Evolutionary conservation across 2,329 filamentous ascomycete genomes (phyloP), one percentile per base, ranked within the genome.

Genomic region (Monosporascus sp.): DNA sequence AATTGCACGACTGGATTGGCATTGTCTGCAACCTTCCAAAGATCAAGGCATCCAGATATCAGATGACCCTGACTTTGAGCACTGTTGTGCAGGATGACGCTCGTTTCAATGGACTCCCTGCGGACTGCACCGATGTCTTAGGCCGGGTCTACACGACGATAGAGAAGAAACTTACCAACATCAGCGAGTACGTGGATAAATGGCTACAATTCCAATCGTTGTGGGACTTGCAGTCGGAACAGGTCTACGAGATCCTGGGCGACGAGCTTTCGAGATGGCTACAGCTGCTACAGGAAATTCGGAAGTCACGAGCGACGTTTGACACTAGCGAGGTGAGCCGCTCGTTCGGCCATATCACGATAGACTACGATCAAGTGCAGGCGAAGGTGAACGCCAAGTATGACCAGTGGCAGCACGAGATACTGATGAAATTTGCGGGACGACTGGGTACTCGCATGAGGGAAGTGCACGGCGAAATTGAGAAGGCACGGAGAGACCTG

Each of bases 301-400:
- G 94, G 56, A 96, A 97, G 72, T 94, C 91, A 43, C 87, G 94
- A 50, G 88, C 91, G 43, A 99, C 95, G 0, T 99, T 99, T 64
- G 94, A 99, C 67, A 99, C 93, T 1, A 95, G 93, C 8, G 94
- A 97, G 68, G 90, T 95, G 59, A 94, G 88, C 70, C 88, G 89
- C 40, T 88, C 88, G 1, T 99, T 99, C 68, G 94, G 94, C 5
- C 93, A 96, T 70, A 85, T 97, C 51, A 91, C 88, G 4, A 91
- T 99, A 65, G 93, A 99, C 69, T 99, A 99, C 66, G 94, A 97
- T 64, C 95, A 99, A 71, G 94, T 99, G 0, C 95, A 99, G 72
- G 91, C 93, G 53, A 97, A 96, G 72, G 94, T 99, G 70, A 99
- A 97, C 65, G 91, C 91, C 63, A 99, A 97, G 70, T 99, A 99